Evolutionary conservation across 2,329 filamentous ascomycete species (phyloP), one percentile per base, ranked within the genome.

Genomic region (Rugonectria rugulosa): DNA sequence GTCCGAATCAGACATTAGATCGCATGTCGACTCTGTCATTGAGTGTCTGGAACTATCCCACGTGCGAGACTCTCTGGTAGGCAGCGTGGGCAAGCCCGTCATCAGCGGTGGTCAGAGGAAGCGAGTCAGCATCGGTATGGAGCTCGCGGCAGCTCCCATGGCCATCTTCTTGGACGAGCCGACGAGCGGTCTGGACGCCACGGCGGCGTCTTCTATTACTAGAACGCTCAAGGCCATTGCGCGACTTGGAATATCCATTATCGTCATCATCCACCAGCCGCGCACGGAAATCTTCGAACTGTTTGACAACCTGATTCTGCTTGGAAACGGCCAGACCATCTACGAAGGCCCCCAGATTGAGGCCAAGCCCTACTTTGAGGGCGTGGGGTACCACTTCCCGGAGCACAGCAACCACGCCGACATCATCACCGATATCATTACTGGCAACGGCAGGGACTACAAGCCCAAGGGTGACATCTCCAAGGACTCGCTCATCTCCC

Each of bases 251-350:
- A 82, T 86, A 11, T 84, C 82, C 3, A 79, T 83, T 34, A 81
- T 86, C 47, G 78, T 81, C 38, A 83, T 85, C 53, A 83, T 87
- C 57, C 84, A 87, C 62, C 84, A 87, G 63, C 84, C 84, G 3
- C 76, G 83, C 6, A 73, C 79, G 41, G 81, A 86, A 60, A 85
- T 87, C 26, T 86, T 85, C 65, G 77, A 81, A 53, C 73, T 80
- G 48, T 77, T 87, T 20, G 84, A 87, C 63, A 76, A 80, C 54
- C 70, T 87, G 2, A 75, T 86, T 26, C 75, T 87, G 3, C 74
- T 87, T 1, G 79, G 78, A 10, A 78, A 78, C 56, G 84, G 85
- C 2, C 77, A 81, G 57, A 77, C 78, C 54, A 80, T 85, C 43
- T 87, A 85, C 62, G 77, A 79, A 34, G 84, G 82, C 0, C 68